These are phyloP conservation scores for Euphrasia confusa DNA, from an alignment of 257 asterid species.

Conservation along the genomic window DNA sequence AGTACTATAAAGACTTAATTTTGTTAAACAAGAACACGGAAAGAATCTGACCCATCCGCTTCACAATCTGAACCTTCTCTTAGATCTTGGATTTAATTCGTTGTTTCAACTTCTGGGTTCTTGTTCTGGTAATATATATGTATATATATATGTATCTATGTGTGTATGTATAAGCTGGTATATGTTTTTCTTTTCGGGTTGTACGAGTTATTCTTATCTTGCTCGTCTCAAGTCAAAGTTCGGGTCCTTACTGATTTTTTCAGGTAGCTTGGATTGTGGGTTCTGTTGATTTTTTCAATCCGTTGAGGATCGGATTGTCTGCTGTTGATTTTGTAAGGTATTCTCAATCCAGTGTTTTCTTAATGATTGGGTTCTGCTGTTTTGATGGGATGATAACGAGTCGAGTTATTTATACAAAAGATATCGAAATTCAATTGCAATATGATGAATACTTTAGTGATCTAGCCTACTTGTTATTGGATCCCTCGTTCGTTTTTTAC, in stretches of 20 bases:
- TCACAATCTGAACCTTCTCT: slow-evolving; percentile 45
- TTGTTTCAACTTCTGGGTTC: slow-evolving; percentile 35
- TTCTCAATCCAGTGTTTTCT: slow-evolving; percentile 11
- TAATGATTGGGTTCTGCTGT: slow-evolving; percentile 23
- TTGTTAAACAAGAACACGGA: slow-evolving; percentile 30
- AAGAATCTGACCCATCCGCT: slow-evolving; percentile 67
- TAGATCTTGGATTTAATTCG: slow-evolving; percentile 55
- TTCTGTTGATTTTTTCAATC: slow-evolving; percentile 44
- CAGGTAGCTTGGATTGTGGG: slow-evolving; percentile 38
- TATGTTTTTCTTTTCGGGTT: slow-evolving; percentile 10
- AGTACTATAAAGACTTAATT: slow-evolving; percentile 37
- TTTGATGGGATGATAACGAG: slow-evolving; percentile 17
- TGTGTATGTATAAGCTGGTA: slow-evolving; percentile 26
- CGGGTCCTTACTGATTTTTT: slow-evolving; percentile 30
- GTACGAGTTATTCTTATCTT: slow-evolving; percentile 17
- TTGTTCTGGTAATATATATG: slow-evolving; percentile 25
- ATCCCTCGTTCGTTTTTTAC: slow-evolving; percentile 29
- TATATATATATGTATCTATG: too few species aligned
- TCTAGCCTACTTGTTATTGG: slow-evolving; percentile 26
- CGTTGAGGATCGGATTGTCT: slow-evolving; percentile 49
- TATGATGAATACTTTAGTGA: slow-evolving; percentile 11
- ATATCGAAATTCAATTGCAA: slow-evolving; percentile 22
- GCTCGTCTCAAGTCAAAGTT: slow-evolving; percentile 26
- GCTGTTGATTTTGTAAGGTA: slow-evolving; percentile 28
- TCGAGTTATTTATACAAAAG: slow-evolving; percentile 5